phyloP scores from a whole-genome alignment of 352 stramenopile genomes.

The Phytopythium boreale region DNA sequence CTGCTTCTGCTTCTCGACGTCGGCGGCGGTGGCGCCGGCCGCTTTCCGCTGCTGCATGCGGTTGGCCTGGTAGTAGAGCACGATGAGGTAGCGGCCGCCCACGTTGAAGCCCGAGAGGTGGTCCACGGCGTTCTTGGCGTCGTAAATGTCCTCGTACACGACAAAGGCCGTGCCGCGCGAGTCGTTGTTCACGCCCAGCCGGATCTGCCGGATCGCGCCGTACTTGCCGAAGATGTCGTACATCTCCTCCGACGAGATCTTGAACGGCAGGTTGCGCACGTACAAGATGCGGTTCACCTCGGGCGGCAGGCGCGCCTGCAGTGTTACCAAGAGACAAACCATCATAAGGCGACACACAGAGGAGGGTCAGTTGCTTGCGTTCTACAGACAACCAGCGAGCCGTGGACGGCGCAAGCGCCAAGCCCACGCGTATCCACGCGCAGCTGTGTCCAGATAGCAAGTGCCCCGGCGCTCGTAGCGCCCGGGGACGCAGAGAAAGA shows the following conservation, averaged over 20 bases:
- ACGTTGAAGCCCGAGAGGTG: constrained; percentile 99
- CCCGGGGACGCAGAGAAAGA: background rate
- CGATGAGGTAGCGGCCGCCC: constrained; percentile 97
- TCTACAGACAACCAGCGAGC: background rate
- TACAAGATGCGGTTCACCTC: constrained; percentile 98
- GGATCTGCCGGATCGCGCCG: constrained; percentile 98
- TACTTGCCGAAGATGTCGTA: constrained; percentile 99
- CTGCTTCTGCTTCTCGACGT: constrained; percentile 72
- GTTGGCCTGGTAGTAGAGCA: constrained; percentile 98
- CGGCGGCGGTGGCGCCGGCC: constrained; percentile 17
- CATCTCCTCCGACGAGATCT: constrained; percentile 97
- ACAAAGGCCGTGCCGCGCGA: constrained; percentile 98
- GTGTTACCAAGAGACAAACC: background rate
- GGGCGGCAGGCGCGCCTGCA: constrained; percentile 89
- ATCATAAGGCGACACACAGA: background rate
- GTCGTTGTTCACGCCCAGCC: constrained; percentile 92
- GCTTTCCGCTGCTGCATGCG: constrained; percentile 64
- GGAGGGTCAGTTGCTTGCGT: background rate
- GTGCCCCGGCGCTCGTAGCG: background rate
- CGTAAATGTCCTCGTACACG: constrained; percentile 99
- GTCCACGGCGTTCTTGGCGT: constrained; percentile 98
- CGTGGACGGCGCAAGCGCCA: background rate
- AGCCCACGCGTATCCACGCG: background rate
- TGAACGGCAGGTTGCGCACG: constrained; percentile 98
- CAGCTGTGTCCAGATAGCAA: background rate